Evolutionary conservation across 1,284 basidiomycete genomes (phyloP).

Genomic region (Sphaerobolus stellatus): DNA sequence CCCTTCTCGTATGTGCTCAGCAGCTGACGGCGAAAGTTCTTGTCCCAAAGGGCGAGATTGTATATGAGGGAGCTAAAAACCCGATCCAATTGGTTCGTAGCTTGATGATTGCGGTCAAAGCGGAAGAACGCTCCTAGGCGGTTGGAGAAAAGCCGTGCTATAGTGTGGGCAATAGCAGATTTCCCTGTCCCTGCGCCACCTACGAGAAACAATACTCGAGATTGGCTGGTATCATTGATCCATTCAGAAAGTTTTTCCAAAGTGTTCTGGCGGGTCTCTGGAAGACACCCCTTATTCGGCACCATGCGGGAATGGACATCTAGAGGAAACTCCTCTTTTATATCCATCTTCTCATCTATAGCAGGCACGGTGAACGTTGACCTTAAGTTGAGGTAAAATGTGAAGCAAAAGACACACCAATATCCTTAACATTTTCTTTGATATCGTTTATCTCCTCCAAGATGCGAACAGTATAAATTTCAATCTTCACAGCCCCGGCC

Average conservation of each 20-base stretch:
- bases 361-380: background rate
- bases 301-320: background rate
- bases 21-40: background rate
- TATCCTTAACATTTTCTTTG: no score
- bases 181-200: background rate
- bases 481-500: no score
- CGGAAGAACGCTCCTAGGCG: background rate
- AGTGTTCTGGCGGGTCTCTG: background rate
- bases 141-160: background rate
- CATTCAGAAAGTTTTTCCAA: background rate
- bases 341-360: background rate
- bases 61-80: background rate
- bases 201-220: background rate
- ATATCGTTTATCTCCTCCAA: no score
- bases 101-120: background rate
- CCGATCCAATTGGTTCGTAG: background rate
- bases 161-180: background rate
- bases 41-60: background rate
- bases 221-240: background rate
- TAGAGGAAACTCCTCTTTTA: background rate
- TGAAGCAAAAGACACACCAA: background rate
- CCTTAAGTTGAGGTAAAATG: background rate
- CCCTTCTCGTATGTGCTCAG: background rate
- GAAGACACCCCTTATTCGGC: background rate
- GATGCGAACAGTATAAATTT: no score